phyloP scores from a whole-genome alignment of 1,139 yeast species.

The Meyerozyma elateridarum region DNA sequence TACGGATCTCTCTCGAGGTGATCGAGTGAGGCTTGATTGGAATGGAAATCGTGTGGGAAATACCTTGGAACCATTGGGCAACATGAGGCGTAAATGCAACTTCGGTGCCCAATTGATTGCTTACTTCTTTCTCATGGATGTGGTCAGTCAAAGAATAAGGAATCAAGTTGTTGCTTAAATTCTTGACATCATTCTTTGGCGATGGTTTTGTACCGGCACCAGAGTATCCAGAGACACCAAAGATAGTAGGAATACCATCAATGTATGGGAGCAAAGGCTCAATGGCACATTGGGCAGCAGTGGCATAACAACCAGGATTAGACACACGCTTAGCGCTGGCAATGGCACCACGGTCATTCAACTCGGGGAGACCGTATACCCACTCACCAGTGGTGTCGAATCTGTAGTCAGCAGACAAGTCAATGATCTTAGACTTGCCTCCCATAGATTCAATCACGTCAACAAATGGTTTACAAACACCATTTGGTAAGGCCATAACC shows the following conservation, averaged over 20 bases:
- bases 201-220: constrained; percentile 99
- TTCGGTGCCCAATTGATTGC: constrained; percentile 67
- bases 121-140: constrained; percentile 90
- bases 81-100: constrained; percentile 96
- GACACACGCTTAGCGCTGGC: constrained; percentile 79
- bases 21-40: constrained; percentile 71
- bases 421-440: constrained; percentile 73
- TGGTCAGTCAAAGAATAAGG: constrained; percentile 97
- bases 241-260: constrained; percentile 71
- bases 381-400: constrained; percentile 85
- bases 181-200: constrained; percentile 81
- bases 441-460: constrained; percentile 73
- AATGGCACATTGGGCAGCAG: constrained; percentile 92
- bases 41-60: constrained; percentile 83
- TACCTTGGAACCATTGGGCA: constrained; percentile 99
- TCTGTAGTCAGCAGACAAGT: constrained; percentile 92
- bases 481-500: constrained; percentile 99
- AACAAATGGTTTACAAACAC: constrained; percentile 95
- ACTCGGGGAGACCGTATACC: constrained; percentile 90
- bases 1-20: constrained; percentile 77
- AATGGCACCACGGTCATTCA: constrained; percentile 61
- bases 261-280: constrained; percentile 70
- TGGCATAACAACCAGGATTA: constrained; percentile 98
- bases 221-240: constrained; percentile 96
- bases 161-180: constrained; percentile 75